Evolutionary conservation across 108 stramenopile species (phyloP).

Genomic region (Aurantiochytrium sp.): DNA sequence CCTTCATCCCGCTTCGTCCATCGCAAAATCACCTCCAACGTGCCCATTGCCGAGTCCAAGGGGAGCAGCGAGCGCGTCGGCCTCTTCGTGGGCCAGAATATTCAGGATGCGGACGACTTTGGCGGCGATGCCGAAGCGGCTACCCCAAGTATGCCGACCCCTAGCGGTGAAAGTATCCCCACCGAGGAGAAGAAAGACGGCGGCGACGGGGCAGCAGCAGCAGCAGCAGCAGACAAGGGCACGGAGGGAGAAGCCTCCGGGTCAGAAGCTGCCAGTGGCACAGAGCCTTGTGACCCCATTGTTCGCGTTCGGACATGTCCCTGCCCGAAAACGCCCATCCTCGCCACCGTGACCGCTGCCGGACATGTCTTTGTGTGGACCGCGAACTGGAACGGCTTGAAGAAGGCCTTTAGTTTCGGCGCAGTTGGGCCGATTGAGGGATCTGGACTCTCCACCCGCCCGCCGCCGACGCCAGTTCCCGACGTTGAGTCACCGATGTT

Average conservation of each 20-base stretch:
- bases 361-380: background rate
- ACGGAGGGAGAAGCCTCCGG: too few relatives aligned
- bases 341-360: background rate
- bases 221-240: too few relatives aligned
- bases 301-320: background rate
- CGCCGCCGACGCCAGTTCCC: too few relatives aligned
- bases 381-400: background rate
- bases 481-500: too few relatives aligned
- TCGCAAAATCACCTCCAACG: background rate
- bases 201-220: too few relatives aligned
- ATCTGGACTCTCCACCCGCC: background rate
- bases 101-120: too few relatives aligned
- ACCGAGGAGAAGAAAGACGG: too few relatives aligned
- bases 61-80: background rate
- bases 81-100: background rate
- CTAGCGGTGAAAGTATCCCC: too few relatives aligned
- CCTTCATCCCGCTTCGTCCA: background rate
- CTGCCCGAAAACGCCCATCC: background rate
- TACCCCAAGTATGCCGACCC: too few relatives aligned
- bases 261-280: too few relatives aligned
- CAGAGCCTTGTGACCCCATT: background rate
- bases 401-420: background rate
- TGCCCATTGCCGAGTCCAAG: background rate
- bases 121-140: too few relatives aligned
- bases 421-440: background rate